Base-by-base conservation (phyloP, 345 rosid genomes). In the Gossypioides kirkii region DNA sequence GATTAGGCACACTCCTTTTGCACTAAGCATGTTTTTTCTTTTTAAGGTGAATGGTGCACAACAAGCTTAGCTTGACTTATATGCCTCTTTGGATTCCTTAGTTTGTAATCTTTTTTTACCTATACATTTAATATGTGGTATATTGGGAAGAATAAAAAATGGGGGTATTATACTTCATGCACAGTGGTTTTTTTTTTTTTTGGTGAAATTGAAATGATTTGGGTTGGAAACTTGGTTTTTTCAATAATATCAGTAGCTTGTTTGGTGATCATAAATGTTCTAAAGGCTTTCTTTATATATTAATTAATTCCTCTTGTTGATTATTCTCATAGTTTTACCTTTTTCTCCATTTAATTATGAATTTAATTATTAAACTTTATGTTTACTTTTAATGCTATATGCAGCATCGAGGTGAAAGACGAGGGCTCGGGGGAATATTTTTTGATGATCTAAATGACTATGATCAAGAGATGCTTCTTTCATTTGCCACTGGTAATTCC, bases 381-480 rank as follows among this genome's bases (percentile, higher is more conserved):
- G 28, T 71, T 66, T 1, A 16, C 22, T 28, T 20, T 32, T 61
- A 23, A 56, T 56, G 69, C 28, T 71, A 3, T 77, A 26, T 92
- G 81, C 86, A 95, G 99, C 99, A 95, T 74, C 91, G 97, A 66
- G 88, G 73, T 71, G 99, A 95, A 86, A 85, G 99, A 72, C 84
- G 98, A 83, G 98, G 99, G 73, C 97, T 95, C 74, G 99, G 99
- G 65, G 99, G 98, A 60, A 87, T 95, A 63, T 95, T 95, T 84
- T 95, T 95, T 79, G 99, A 95, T 82, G 99, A 95, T 83, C 87
- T 95, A 73, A 91, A 92, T 80, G 89, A 91, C 73, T 85, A 86
- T 41, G 96, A 92, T 83, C 98, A 91, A 65, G 99, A 92, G 75
- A 95, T 92, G 98, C 98, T 92, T 77, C 91, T 95, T 71, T 78